phyloP scores from a whole-genome alignment of 176 grass and related monocot genomes.

The Oryza rufipogon region DNA sequence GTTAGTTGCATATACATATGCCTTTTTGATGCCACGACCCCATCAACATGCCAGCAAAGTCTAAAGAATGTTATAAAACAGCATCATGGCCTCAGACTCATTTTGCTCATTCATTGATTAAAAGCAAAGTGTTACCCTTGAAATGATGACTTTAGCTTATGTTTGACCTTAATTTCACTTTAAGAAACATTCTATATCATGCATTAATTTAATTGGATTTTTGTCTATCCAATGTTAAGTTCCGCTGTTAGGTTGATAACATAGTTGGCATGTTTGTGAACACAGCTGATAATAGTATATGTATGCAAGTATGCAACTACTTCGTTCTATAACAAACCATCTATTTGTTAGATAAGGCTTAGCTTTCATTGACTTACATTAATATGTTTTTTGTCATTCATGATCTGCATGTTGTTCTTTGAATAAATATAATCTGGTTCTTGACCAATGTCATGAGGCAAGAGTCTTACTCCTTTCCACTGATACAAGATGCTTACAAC shows the following conservation, averaged over 20 bases:
- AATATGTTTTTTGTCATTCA: no score
- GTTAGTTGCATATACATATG: slow-evolving; percentile 32
- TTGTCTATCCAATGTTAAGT: slow-evolving; percentile 20
- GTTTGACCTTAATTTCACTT: slow-evolving; percentile 47
- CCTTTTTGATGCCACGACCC: slow-evolving; percentile 35
- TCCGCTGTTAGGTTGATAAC: background rate
- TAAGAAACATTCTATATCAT: background rate
- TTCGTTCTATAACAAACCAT: slow-evolving; percentile 6
- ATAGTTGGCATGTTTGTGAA: slow-evolving; percentile 4
- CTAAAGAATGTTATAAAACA: slow-evolving; percentile 46
- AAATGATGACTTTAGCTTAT: slow-evolving; percentile 21
- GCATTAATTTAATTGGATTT: slow-evolving; percentile 1
- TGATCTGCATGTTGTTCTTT: no score
- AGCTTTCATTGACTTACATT: background rate
- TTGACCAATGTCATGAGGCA: slow-evolving; percentile 5
- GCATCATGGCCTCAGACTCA: slow-evolving; percentile 29
- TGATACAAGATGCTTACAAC: background rate
- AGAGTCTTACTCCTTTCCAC: background rate
- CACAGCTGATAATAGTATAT: slow-evolving; percentile 20
- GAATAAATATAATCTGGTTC: background rate
- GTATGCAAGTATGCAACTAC: background rate
- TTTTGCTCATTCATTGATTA: slow-evolving; percentile 18
- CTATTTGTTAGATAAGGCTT: slow-evolving; percentile 11
- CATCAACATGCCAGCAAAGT: slow-evolving; percentile 47
- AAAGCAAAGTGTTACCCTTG: slow-evolving; percentile 25